Evolutionary conservation across 1,284 basidiomycete species (phyloP), one percentile per base, ranked within the genome.

Genomic region (Cutaneotrichosporon sp.): DNA sequence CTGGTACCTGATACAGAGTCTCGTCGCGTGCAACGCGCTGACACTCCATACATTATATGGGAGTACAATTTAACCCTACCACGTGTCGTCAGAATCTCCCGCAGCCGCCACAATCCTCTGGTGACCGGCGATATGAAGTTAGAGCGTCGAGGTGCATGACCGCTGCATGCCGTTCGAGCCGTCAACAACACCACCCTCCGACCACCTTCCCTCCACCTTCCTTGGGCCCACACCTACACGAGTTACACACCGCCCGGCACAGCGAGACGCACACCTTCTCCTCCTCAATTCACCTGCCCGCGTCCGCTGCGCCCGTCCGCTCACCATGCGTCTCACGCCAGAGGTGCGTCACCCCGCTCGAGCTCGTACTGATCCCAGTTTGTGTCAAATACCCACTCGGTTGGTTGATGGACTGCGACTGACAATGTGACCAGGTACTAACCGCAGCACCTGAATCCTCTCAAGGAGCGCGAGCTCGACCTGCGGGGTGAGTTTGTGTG

Each of bases 391-490:
- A 68, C 75, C 24, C 70, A 72, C 54, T 78, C 79, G 43, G 77
- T 77, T 57, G 69, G 77, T 79, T 42, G 38, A 42, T 18, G 16
- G 5, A 13, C 16, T 36, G 18, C n/a, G 8, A 42, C 38, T 42
- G 38, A 42, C 38, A 16, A 9, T 76, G 13, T 50, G 47, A 22
- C 20, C n/a, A 20, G 42, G 29, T 54, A 57, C 63, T 65, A 47
- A 69, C 45, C 50, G 36, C 64, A 78, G 60, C 86, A 87, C 64
- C 84, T 97, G 68, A 97, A 95, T 76, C 87, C 94, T 33, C 80
- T 95, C 60, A 95, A 93, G 81, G 94, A 99, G 79, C 87, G 97
- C 62, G 91, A 98, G 81, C 85, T 99, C 63, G 94, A 97, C 77
- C 86, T 97, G 56, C 83, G 94, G 86, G 94, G 94, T 92, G 74